These are phyloP conservation scores for Aureobasidium sp. DNA, from an alignment of 2,329 filamentous ascomycete species.

Conservation along the genomic window DNA sequence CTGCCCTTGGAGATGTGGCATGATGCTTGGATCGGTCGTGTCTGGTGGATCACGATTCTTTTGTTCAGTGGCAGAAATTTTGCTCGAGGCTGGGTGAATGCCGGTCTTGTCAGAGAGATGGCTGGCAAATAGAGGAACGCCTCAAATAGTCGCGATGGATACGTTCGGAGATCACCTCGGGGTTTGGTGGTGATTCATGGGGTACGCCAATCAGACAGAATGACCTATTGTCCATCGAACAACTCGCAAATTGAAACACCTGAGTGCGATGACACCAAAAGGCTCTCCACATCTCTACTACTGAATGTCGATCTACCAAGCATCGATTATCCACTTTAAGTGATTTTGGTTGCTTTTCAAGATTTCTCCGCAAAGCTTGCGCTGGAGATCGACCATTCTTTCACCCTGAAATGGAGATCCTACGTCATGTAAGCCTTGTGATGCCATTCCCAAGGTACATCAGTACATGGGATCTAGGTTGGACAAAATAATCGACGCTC, in stretches of 20 bases:
- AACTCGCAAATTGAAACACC: no score
- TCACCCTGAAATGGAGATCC: background rate
- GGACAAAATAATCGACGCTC: background rate
- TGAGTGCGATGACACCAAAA: no score
- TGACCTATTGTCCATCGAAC: background rate
- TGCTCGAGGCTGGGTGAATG: slow-evolving; percentile 38
- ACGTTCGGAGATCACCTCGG: background rate
- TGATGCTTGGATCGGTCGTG: slow-evolving; percentile 30
- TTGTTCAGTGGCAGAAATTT: slow-evolving; percentile 37
- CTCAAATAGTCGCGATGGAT: background rate
- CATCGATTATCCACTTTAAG: no score
- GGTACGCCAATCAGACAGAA: background rate
- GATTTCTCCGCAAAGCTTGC: slow-evolving; percentile 7
- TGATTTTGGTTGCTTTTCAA: slow-evolving; percentile 2
- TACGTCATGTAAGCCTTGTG: slow-evolving; percentile 8
- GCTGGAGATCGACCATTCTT: background rate
- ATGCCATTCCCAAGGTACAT: background rate
- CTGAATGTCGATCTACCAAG: no score
- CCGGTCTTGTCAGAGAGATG: slow-evolving; percentile 36
- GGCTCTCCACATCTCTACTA: no score
- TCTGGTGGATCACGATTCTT: slow-evolving; percentile 37
- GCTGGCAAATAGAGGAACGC: slow-evolving; percentile 22
- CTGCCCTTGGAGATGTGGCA: slow-evolving; percentile 25
- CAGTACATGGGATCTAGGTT: background rate
- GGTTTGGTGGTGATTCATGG: background rate